These are phyloP conservation scores for Lepidopterella palustris DNA, from an alignment of 495 filamentous ascomycete genomes.

Conservation along the genomic window DNA sequence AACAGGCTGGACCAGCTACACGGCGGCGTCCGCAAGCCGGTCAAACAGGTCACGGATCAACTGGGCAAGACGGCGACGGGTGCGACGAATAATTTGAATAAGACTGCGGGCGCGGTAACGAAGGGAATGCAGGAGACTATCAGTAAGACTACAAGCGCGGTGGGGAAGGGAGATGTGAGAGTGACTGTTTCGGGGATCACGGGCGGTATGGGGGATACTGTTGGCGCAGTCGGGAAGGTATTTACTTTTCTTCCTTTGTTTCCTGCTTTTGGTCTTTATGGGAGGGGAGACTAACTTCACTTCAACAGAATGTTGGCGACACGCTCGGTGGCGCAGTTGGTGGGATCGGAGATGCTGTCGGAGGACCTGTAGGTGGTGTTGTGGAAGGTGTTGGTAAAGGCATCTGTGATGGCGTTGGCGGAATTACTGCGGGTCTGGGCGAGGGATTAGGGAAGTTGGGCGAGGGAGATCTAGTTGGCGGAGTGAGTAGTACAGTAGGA, in stretches of 20 bases:
- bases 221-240: slow-evolving; percentile 20
- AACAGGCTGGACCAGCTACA: slow-evolving; percentile 22
- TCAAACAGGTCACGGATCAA: slow-evolving; percentile 23
- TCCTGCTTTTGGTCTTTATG: too few species aligned
- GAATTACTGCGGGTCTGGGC: neutral
- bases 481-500: slow-evolving; percentile 20
- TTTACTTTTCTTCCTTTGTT: neutral
- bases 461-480: slow-evolving; percentile 9
- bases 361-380: neutral
- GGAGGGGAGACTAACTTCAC: too few species aligned
- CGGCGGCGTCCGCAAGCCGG: slow-evolving; percentile 25
- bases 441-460: neutral
- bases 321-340: neutral
- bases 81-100: slow-evolving; percentile 21
- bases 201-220: slow-evolving; percentile 23
- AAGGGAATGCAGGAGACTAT: slow-evolving; percentile 26
- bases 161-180: slow-evolving; percentile 24
- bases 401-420: neutral
- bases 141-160: slow-evolving; percentile 23
- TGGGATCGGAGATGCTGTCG: neutral
- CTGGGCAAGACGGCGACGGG: slow-evolving; percentile 25
- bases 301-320: too few species aligned
- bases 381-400: neutral
- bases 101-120: slow-evolving; percentile 21
- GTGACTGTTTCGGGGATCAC: slow-evolving; percentile 17